These are phyloP conservation scores for Ramularia endophylla DNA, from an alignment of 2,329 filamentous ascomycete genomes.

Conservation along the genomic window DNA sequence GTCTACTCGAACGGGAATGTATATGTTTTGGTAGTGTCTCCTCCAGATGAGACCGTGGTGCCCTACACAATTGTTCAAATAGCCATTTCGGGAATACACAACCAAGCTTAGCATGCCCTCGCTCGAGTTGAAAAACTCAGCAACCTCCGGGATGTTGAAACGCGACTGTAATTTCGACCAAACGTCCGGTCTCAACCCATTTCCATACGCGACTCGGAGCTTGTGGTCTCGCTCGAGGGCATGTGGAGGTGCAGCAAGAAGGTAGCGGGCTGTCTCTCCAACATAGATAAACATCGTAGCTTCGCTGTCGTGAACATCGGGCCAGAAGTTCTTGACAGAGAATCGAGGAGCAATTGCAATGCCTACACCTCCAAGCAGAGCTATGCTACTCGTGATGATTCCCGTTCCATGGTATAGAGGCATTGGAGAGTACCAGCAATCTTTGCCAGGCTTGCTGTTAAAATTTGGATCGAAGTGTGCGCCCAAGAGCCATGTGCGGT, in stretches of 20 bases:
- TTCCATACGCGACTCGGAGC: constrained; percentile 56
- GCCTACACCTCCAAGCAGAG: constrained; percentile 50
- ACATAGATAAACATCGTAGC: constrained; percentile 72
- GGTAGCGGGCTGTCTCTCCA: constrained; percentile 68
- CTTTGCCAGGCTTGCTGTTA: constrained; percentile 47
- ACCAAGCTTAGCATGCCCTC: constrained; percentile 60
- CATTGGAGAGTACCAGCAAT: constrained; percentile 71
- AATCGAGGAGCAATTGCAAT: constrained; percentile 61
- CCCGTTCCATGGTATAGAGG: constrained; percentile 72
- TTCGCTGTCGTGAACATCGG: constrained; percentile 59
- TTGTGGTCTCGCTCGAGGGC: constrained; percentile 54
- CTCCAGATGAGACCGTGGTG: constrained; percentile 63
- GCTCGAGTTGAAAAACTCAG: constrained; percentile 72
- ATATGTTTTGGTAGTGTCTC: constrained; percentile 46
- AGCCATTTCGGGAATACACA: constrained; percentile 51
- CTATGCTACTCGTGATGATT: constrained; percentile 56
- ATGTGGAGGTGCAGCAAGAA: constrained; percentile 60
- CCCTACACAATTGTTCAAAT: constrained; percentile 58
- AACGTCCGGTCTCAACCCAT: constrained; percentile 62
- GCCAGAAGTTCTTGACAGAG: constrained; percentile 64
- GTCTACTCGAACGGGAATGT: constrained; percentile 65
- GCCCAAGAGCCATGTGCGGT: constrained; percentile 39
- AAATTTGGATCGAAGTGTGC: constrained; percentile 27
- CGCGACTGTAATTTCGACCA: constrained; percentile 59
- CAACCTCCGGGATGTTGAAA: constrained; percentile 57